These are phyloP conservation scores for Aspergillus carlsbadensis DNA, from an alignment of 495 filamentous ascomycete species.

Conservation along the genomic window DNA sequence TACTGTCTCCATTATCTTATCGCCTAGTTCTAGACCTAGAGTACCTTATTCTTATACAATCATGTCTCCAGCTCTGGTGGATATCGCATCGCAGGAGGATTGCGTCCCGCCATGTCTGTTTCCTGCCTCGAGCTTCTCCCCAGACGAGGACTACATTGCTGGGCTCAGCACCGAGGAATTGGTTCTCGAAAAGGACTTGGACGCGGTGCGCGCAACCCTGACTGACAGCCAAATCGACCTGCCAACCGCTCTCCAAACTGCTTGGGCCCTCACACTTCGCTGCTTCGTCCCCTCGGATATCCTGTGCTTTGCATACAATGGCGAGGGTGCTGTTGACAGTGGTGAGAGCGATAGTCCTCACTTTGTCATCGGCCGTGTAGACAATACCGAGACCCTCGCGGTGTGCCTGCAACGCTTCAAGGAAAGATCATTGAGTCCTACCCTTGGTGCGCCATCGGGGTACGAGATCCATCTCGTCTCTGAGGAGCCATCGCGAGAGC, in stretches of 20 bases:
- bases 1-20: background rate
- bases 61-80: constrained; percentile 1
- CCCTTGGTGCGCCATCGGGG: background rate
- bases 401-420: background rate
- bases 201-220: background rate
- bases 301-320: background rate
- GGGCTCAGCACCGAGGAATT: background rate
- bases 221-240: background rate
- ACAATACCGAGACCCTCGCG: constrained; percentile 1
- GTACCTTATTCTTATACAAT: background rate
- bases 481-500: background rate
- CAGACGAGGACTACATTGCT: background rate
- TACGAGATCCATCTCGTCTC: background rate
- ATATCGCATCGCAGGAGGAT: background rate
- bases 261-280: background rate
- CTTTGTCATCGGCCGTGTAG: background rate
- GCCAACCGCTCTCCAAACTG: background rate
- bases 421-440: background rate
- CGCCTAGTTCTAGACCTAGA: background rate
- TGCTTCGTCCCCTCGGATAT: background rate
- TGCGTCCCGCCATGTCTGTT: constrained; percentile 1
- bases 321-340: no score
- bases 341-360: background rate
- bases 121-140: background rate
- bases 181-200: background rate